These are phyloP conservation scores for Aspergillus conjunctus DNA, from an alignment of 495 filamentous ascomycete genomes.

Conservation along the genomic window DNA sequence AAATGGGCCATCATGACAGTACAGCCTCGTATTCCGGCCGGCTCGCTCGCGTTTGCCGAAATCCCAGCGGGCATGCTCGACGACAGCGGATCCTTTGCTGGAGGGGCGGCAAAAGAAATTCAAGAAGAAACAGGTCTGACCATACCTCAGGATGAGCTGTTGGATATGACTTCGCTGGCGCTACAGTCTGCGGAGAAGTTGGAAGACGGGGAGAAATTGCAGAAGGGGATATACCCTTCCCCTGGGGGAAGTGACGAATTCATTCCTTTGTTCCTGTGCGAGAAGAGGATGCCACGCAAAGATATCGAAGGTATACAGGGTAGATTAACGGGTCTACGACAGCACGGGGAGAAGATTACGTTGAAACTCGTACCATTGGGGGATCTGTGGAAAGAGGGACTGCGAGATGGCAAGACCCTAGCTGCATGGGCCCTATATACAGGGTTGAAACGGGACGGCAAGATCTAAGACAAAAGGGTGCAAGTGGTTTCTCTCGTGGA, in stretches of 20 bases:
- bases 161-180: slow-evolving; percentile 69
- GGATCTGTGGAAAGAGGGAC: slow-evolving; percentile 75
- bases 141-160: slow-evolving; percentile 57
- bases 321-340: slow-evolving; percentile 73
- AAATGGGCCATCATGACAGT: slow-evolving; percentile 77
- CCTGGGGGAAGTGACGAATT: slow-evolving; percentile 85
- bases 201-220: slow-evolving; percentile 48
- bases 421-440: slow-evolving; percentile 77
- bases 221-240: slow-evolving; percentile 71
- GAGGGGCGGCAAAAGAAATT: slow-evolving; percentile 80
- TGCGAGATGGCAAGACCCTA: slow-evolving; percentile 78
- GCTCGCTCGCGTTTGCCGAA: slow-evolving; percentile 73
- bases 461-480: slow-evolving; percentile 42
- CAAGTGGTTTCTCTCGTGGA: neutral
- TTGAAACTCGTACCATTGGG: slow-evolving; percentile 71
- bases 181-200: slow-evolving; percentile 33
- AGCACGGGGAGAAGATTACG: slow-evolving; percentile 82
- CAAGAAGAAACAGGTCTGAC: slow-evolving; percentile 74
- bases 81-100: slow-evolving; percentile 70
- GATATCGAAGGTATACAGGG: slow-evolving; percentile 72
- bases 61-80: slow-evolving; percentile 92
- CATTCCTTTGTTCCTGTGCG: slow-evolving; percentile 74
- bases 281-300: slow-evolving; percentile 63
- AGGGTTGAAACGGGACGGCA: slow-evolving; percentile 66
- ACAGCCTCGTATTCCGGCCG: slow-evolving; percentile 80